Evolutionary conservation across 495 filamentous ascomycete species (phyloP).

Genomic region (Margaritispora aquatica): DNA sequence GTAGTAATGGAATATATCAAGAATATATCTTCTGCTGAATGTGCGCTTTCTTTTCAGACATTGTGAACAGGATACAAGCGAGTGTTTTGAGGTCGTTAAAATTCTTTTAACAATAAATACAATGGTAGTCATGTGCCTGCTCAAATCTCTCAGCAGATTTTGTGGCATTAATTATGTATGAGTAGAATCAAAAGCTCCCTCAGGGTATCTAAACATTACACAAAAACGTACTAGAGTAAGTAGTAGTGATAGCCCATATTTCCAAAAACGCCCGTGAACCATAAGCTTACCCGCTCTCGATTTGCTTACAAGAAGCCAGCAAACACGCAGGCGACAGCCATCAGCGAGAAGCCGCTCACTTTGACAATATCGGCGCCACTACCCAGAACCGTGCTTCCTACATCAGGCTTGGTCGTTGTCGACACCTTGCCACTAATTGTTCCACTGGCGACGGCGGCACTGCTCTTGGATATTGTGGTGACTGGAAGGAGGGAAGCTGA

Average conservation of each 20-base stretch:
- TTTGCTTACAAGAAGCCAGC: slow-evolving; percentile 4
- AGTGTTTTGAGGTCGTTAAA: no score
- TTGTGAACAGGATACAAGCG: no score
- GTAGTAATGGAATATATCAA: no score
- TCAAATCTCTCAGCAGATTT: neutral
- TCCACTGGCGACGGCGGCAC: neutral
- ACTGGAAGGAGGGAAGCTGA: neutral
- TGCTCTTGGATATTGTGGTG: neutral
- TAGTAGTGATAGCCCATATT: neutral
- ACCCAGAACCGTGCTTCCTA: slow-evolving; percentile 1
- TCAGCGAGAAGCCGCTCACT: neutral
- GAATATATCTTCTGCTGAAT: no score
- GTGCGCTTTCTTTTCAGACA: no score
- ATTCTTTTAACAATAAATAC: neutral
- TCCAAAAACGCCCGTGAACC: neutral
- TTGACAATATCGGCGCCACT: neutral
- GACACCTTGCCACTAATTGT: neutral
- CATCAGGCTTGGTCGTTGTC: neutral
- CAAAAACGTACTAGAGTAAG: neutral
- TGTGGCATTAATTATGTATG: neutral
- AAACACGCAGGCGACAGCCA: slow-evolving; percentile 2
- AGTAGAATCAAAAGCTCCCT: neutral
- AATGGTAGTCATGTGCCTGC: neutral
- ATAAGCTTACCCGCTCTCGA: neutral
- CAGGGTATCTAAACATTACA: neutral